Base-by-base conservation (phyloP, 2,329 filamentous ascomycete genomes). In the Aspergillus unguis region DNA sequence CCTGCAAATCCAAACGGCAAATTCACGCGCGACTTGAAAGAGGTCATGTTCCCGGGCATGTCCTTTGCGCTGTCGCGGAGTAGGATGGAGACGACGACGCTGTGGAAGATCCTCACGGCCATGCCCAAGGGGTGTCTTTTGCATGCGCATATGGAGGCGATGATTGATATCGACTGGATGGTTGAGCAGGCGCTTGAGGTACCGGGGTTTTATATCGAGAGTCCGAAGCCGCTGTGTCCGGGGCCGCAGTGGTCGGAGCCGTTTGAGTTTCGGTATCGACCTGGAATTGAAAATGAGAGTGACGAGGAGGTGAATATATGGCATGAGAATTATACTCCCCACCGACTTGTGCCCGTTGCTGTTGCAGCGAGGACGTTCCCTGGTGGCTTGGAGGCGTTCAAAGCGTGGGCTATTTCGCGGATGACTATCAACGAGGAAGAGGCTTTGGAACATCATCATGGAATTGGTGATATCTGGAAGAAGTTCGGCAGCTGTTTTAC, bases 61-160 rank as follows among this genome's bases (percentile, higher is more conserved):
- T 52, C 53, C 2, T 55, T 55, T 38, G 36, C 45, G 2, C 10
- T 55, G 44, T 55, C 53, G 4, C 41, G 49, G 9, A 45, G 46
- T 10, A 44, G 40, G 10, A 55, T 55, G 53, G 26, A 48, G 32
- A 35, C 45, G 8, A 55, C 53, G 1, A 32, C 35, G 28, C 10
- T 55, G 26, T 55, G 49, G 49, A 52, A 38, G 29, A 52, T 55
- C 37, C 31, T 55, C 29, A 6, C 44, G 1, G 53, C 49, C 4
- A 55, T 55, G 53, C 53, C 53, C 3, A 55, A 55, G 36, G 53
- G 53, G 4, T 55, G 41, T 47, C 53, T 55, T 10, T 11, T 55
- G 42, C 53, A 55, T 28, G 53, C 53, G 6, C 53, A 55, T n/a
- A 55, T 55, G 53, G 53, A 55, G 40, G 53, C 53, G 10, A 55